These are phyloP conservation scores for Biscogniauxia sp. DNA, from an alignment of 2,329 filamentous ascomycete genomes.

Conservation along the genomic window DNA sequence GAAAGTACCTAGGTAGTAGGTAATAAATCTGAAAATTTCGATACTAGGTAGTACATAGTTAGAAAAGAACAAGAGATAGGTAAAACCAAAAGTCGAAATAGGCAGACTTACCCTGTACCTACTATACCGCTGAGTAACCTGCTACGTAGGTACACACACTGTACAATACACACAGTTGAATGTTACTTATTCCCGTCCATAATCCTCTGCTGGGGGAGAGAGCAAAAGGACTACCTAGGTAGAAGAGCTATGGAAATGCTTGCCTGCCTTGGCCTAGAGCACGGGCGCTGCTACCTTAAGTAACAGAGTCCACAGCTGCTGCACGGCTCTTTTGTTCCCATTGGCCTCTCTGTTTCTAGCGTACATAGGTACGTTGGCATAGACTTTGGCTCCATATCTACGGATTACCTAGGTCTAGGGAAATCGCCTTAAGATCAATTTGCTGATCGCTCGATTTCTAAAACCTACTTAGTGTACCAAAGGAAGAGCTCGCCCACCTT, in stretches of 20 bases:
- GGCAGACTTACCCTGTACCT: no score
- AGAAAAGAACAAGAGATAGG: no score
- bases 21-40: no score
- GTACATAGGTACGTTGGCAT: background rate
- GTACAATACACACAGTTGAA: background rate
- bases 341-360: background rate
- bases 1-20: no score
- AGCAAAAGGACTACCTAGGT: no score
- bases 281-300: no score
- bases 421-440: background rate
- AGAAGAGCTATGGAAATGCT: background rate
- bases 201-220: background rate
- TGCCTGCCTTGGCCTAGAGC: background rate
- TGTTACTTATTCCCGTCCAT: background rate
- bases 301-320: background rate
- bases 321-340: background rate
- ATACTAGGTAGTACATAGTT: no score
- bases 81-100: no score
- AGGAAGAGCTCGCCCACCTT: background rate
- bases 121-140: no score
- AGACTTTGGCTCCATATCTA: background rate
- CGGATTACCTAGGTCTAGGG: no score
- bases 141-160: no score
- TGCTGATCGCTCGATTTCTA: background rate
- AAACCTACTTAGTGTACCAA: no score